These are phyloP conservation scores for Astrocystis sublimbata DNA, from an alignment of 495 filamentous ascomycete species.

Conservation along the genomic window DNA sequence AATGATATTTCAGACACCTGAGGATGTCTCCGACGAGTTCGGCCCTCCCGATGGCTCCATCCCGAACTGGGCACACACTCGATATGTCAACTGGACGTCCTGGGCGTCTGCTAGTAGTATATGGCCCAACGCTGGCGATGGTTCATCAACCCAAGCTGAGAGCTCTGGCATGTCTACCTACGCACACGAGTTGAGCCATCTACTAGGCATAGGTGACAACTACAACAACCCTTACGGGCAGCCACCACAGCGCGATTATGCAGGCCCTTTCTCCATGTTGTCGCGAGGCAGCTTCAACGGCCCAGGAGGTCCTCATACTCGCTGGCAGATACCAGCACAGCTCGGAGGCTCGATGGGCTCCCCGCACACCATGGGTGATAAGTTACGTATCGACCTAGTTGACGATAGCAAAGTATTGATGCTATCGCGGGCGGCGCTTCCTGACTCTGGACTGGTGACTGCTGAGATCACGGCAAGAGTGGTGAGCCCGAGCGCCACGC, in stretches of 20 bases:
- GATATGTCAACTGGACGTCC: constrained; percentile 45
- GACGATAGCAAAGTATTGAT: constrained; percentile 32
- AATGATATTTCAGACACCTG: constrained; percentile 40
- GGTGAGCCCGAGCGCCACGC: constrained; percentile 30
- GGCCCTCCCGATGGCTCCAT: constrained; percentile 38
- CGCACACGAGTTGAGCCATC: constrained; percentile 43
- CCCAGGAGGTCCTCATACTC: constrained; percentile 45
- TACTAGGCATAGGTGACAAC: constrained; percentile 46
- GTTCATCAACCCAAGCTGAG: constrained; percentile 45
- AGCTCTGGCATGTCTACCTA: constrained; percentile 45
- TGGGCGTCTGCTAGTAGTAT: constrained; percentile 41
- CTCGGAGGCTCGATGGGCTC: constrained; percentile 41
- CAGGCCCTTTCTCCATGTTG: constrained; percentile 45
- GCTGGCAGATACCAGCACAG: constrained; percentile 43
- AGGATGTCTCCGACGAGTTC: constrained; percentile 41
- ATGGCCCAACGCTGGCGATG: constrained; percentile 46
- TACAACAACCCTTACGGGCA: constrained; percentile 45
- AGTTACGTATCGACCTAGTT: constrained; percentile 40
- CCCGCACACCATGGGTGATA: constrained; percentile 44
- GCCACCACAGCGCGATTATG: constrained; percentile 40
- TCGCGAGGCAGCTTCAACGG: constrained; percentile 44
- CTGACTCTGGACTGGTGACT: constrained; percentile 38
- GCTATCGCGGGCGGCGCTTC: constrained; percentile 35
- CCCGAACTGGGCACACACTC: constrained; percentile 39
- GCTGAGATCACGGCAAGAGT: constrained; percentile 41